A percentile compares a stretch with the other conserved stretches of the same genome.
These are phyloP conservation scores for Claviceps sp. DNA, from an alignment of 2,329 filamentous ascomycete genomes.

Conservation along the genomic window DNA sequence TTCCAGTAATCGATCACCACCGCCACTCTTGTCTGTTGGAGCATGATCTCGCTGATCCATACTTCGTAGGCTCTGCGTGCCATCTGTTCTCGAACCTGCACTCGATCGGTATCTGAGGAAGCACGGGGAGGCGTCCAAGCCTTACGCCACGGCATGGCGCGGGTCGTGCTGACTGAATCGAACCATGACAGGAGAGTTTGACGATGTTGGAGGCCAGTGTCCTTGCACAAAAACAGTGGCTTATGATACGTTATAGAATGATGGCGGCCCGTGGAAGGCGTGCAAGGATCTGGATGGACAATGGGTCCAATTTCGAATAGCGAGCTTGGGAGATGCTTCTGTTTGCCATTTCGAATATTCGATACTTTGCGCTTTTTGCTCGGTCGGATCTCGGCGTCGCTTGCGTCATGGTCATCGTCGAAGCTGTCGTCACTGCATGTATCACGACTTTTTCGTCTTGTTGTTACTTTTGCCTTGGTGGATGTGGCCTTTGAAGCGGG, in stretches of 20 bases:
- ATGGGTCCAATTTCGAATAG: conserved; percentile 6
- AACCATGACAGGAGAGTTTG: conserved; percentile 37
- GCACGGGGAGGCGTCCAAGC: conserved; percentile 32
- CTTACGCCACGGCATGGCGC: conserved; percentile 48
- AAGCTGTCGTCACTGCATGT: neutral
- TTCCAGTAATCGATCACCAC: conserved; percentile 51
- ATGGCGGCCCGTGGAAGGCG: conserved; percentile 6
- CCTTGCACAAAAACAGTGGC: conserved; percentile 31
- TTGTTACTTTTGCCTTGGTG: neutral
- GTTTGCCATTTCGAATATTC: neutral
- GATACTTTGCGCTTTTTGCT: conserved; percentile 7
- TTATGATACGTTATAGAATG: conserved; percentile 29
- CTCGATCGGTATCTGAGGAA: conserved; percentile 10
- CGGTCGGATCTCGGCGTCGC: neutral
- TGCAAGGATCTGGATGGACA: conserved; percentile 6
- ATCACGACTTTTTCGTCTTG: neutral
- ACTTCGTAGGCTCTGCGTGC: conserved; percentile 48
- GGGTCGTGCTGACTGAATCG: conserved; percentile 29
- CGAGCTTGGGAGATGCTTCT: neutral
- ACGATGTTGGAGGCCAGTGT: conserved; percentile 19
- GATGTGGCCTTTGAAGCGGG: neutral
- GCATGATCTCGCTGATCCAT: conserved; percentile 55
- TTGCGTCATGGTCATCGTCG: neutral
- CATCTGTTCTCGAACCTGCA: conserved; percentile 27
- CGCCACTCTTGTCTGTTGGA: conserved; percentile 51